A percentile compares a stretch with the other conserved stretches of the same genome.
Evolutionary conservation across 2,329 filamentous ascomycete species (phyloP).

Genomic region (Monilinia laxa): DNA sequence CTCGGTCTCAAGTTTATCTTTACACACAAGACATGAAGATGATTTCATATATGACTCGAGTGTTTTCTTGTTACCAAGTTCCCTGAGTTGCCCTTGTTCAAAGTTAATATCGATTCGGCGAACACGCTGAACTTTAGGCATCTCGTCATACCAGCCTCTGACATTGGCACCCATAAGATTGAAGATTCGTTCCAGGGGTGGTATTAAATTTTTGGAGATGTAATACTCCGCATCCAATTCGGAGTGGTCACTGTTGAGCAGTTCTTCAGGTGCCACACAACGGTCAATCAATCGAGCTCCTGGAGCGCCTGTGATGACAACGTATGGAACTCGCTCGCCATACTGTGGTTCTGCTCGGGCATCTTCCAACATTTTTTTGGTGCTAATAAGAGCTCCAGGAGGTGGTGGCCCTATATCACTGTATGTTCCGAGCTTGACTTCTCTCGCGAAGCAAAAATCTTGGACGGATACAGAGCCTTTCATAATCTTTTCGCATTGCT

Average conservation of each 20-base stretch:
- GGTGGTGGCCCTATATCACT: constrained; percentile 76
- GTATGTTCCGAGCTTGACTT: constrained; percentile 89
- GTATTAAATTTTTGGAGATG: constrained; percentile 92
- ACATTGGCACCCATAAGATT: constrained; percentile 94
- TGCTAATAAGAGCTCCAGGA: constrained; percentile 84
- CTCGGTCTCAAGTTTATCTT: constrained; percentile 45
- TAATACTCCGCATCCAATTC: constrained; percentile 95
- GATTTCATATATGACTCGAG: constrained; percentile 93
- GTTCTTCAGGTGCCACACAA: constrained; percentile 81
- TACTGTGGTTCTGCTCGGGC: constrained; percentile 88
- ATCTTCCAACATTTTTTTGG: constrained; percentile 82
- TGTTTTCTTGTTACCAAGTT: constrained; percentile 58
- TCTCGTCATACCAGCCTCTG: constrained; percentile 88
- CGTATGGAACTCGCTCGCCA: constrained; percentile 91
- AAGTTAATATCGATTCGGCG: constrained; percentile 47
- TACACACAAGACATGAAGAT: constrained; percentile 75
- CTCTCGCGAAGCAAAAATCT: constrained; percentile 92
- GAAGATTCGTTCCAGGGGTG: constrained; percentile 93
- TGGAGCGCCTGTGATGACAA: constrained; percentile 85
- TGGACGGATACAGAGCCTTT: constrained; percentile 82
- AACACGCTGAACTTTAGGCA: constrained; percentile 85
- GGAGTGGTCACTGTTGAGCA: constrained; percentile 73
- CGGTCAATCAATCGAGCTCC: constrained; percentile 84
- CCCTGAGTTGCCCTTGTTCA: constrained; percentile 40
- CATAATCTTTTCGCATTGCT: constrained; percentile 91